These are phyloP conservation scores for Coccomyxa sp. DNA, from an alignment of 139 green algal genomes.

Conservation along the genomic window DNA sequence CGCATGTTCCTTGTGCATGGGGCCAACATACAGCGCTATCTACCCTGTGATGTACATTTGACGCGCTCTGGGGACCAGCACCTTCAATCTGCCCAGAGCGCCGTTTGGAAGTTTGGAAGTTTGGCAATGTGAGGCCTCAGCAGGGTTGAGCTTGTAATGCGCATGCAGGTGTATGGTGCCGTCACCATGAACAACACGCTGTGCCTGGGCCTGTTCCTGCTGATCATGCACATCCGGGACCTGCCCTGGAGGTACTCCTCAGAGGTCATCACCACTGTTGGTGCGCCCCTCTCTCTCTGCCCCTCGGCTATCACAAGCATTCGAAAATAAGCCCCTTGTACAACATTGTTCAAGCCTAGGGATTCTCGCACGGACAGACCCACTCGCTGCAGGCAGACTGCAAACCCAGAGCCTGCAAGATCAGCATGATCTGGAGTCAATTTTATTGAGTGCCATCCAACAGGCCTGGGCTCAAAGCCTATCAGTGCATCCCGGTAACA, in stretches of 20 bases:
- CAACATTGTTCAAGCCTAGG: too few species aligned
- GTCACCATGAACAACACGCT: slow-evolving; percentile 74
- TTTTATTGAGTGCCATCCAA: not conserved
- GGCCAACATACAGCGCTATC: not conserved
- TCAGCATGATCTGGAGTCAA: not conserved
- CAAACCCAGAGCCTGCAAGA: not conserved
- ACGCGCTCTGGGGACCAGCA: not conserved
- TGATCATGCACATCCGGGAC: slow-evolving; percentile 40
- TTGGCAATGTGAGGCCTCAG: not conserved
- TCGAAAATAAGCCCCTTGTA: too few species aligned
- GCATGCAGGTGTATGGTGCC: slow-evolving; percentile 50
- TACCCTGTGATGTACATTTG: not conserved
- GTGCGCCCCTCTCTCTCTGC: not conserved
- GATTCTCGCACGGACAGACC: too few species aligned
- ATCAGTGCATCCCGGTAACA: not conserved
- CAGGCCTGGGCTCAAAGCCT: not conserved
- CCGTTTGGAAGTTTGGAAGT: not conserved
- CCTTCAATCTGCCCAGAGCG: not conserved
- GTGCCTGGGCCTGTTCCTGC: slow-evolving; percentile 65
- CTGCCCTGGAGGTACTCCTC: slow-evolving; percentile 53
- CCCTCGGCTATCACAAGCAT: too few species aligned
- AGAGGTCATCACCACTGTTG: slow-evolving; percentile 44
- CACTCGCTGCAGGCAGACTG: not conserved
- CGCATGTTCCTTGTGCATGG: not conserved
- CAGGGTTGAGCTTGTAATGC: not conserved